A percentile compares a stretch with the other conserved stretches of the same genome.
phyloP scores from a whole-genome alignment of 495 filamentous ascomycete species.

The Durotheca rogersii region DNA sequence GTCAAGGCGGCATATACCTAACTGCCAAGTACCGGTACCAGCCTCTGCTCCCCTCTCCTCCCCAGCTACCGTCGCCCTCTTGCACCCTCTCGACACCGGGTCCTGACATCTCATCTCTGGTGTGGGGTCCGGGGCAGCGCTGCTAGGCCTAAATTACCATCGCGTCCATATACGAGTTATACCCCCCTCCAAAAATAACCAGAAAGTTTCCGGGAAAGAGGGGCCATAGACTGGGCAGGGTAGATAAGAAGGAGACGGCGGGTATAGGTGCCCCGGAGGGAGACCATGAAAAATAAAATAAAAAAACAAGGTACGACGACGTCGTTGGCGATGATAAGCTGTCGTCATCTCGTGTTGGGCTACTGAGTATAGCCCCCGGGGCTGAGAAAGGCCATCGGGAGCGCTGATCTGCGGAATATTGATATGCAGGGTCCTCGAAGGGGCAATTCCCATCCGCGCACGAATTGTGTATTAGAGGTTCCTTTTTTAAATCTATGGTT shows the following conservation, averaged over 20 bases:
- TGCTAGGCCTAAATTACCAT: conserved; percentile 10
- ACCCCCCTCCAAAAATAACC: too few species aligned
- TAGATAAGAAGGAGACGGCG: too few species aligned
- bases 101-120: neutral
- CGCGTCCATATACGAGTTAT: conserved; percentile 9
- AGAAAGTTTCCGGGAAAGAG: neutral
- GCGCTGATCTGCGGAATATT: conserved; percentile 17
- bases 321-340: conserved; percentile 2
- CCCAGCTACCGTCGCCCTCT: conserved; percentile 12
- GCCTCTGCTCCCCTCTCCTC: too few species aligned
- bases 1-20: neutral
- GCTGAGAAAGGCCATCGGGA: conserved; percentile 30
- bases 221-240: too few species aligned
- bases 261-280: too few species aligned
- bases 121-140: neutral
- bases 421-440: conserved; percentile 14
- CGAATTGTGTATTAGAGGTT: conserved; percentile 13
- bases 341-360: conserved; percentile 30
- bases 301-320: conserved; percentile 12
- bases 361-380: conserved; percentile 11
- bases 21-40: neutral
- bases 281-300: too few species aligned
- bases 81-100: neutral
- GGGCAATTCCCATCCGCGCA: conserved; percentile 2
- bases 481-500: conserved; percentile 27